Base-by-base conservation (phyloP, 1,284 basidiomycete species). In the Ganoderma lucidum region DNA sequence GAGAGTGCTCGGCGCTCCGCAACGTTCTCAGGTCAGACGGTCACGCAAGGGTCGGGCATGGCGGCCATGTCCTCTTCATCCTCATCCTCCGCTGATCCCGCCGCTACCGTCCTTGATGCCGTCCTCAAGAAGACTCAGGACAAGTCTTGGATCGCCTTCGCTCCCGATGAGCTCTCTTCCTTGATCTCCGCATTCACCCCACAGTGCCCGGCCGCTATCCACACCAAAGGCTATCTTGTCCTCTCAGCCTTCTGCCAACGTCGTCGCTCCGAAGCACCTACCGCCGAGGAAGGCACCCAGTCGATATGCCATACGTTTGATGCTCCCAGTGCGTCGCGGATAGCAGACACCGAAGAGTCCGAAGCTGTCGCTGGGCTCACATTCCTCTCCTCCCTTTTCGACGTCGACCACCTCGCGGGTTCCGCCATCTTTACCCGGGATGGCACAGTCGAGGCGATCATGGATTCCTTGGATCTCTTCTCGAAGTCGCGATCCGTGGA, bases 361-460 rank as follows among this genome's bases (percentile, higher is more conserved):
- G 81, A 81, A 39, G 79, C 88, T 35, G 79, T 90, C 23, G 81
- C 81, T 15, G 88, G 87, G 6, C 80, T 92, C 48, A 86, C 87
- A 0, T 90, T 94, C 76, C 83, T 95, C 59, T 82, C 85, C 15
- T 92, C 92, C 0, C 80, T 96, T 35, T 93, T 95, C 75, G 92
- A 94, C 77, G 88, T 95, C 45, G 92, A 94, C 74, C 87, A 89
- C 79, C 80, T 85, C 64, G 81, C 88, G 3, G 93, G 90, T 15
- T 83, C 89, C 14, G 75, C 84, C 30, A 87, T 94, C 56, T 89
- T 95, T 68, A 78, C 81, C 32, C 83, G 86, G 70, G 90, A 93
- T 72, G 89, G 87, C 3, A 79, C 90, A 19, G 75, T 91, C 30
- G 88, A 92, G 56, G 84, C 86, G 39, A 79, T 93, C 62, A 84